Conservation (phyloP, 306 rosid species). For the Leucaena leucocephala region DNA sequence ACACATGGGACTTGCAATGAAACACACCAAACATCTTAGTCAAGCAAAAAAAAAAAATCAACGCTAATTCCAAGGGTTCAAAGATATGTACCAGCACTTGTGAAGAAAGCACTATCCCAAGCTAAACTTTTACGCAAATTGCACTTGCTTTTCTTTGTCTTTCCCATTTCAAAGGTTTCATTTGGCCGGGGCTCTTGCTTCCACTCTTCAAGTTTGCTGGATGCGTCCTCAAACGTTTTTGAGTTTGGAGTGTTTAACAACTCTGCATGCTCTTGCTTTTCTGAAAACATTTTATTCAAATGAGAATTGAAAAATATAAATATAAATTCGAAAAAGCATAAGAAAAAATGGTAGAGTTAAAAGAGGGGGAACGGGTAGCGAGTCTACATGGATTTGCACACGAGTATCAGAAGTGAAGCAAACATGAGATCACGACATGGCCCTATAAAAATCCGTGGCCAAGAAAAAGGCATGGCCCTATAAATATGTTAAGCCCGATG, state of each 20-base stretch:
- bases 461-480: neutral
- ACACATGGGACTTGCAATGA: constrained; percentile 18
- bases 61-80: neutral
- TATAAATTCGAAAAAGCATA: too few species aligned
- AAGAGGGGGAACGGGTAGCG: neutral
- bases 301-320: neutral
- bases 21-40: neutral
- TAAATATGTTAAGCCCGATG: neutral
- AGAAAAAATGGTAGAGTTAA: neutral
- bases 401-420: neutral
- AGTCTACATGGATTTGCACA: neutral
- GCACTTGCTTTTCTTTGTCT: constrained; percentile 60
- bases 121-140: constrained; percentile 95
- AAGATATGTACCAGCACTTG: constrained; percentile 71
- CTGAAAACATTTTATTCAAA: constrained; percentile 39
- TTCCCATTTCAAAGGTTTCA: constrained; percentile 49
- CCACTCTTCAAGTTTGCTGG: constrained; percentile 46
- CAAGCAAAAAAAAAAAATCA: neutral
- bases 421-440: neutral
- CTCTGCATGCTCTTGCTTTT: constrained; percentile 45
- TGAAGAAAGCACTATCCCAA: constrained; percentile 96
- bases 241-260: constrained; percentile 48
- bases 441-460: neutral
- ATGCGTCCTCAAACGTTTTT: constrained; percentile 53
- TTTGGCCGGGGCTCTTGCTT: constrained; percentile 52